A percentile compares a stretch with the other conserved stretches of the same genome.
phyloP scores from a whole-genome alignment of 2,329 filamentous ascomycete species.

The Penicillium sp. region DNA sequence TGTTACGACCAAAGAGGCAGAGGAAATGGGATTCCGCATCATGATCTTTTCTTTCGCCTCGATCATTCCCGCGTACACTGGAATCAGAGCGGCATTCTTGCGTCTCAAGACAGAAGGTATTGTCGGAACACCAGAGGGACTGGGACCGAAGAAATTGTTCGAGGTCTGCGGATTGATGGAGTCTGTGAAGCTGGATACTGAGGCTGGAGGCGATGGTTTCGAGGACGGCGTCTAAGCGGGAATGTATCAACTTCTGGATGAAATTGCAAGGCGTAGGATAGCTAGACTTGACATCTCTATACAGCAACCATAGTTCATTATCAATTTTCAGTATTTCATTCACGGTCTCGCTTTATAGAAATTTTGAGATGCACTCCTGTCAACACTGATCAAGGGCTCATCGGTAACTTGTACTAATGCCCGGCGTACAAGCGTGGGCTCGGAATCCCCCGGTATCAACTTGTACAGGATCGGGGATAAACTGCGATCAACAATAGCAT shows the following conservation, averaged over 20 bases:
- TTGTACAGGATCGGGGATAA: conserved; percentile 19
- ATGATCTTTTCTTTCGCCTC: conserved; percentile 45
- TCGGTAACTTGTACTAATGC: conserved; percentile 7
- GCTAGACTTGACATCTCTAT: background rate
- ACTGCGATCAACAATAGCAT: conserved; percentile 1
- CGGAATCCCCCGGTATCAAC: background rate
- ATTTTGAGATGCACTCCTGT: background rate
- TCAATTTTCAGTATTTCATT: background rate
- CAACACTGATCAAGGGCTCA: background rate
- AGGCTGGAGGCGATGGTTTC: conserved; percentile 38
- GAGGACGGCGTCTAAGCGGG: conserved; percentile 23
- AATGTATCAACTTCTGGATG: background rate
- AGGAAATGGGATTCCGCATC: conserved; percentile 44
- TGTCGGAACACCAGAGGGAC: conserved; percentile 30
- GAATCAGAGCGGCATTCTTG: conserved; percentile 35
- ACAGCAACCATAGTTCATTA: background rate
- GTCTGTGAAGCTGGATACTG: conserved; percentile 39
- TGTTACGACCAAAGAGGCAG: conserved; percentile 39
- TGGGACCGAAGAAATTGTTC: conserved; percentile 39
- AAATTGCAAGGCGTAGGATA: background rate
- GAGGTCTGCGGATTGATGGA: conserved; percentile 44
- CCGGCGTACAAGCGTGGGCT: conserved; percentile 6
- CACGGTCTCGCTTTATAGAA: background rate
- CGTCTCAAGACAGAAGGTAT: conserved; percentile 37
- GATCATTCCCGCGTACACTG: conserved; percentile 38